Percentiles rank a stretch among this genome's conserved stretches.
Evolutionary conservation across 768 basidiomycete genomes (phyloP).

Genomic region (Crepidotus variabilis): DNA sequence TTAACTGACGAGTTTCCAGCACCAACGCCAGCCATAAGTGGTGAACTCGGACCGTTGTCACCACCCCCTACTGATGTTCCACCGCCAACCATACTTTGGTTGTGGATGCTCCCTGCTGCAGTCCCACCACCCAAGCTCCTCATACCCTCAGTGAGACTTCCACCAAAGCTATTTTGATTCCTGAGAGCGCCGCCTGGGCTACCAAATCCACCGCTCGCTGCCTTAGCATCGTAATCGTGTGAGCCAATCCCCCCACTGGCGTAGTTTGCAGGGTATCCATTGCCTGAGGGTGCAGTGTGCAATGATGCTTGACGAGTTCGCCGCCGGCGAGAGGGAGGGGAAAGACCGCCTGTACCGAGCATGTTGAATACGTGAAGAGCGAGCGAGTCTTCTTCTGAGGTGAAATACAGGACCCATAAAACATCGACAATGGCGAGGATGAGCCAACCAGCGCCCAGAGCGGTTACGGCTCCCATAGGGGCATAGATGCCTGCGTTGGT

Average conservation of each 20-base stretch:
- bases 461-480: constrained; percentile 52
- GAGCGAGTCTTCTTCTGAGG: constrained; percentile 92
- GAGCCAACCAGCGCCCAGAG: constrained; percentile 93
- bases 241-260: constrained; percentile 69
- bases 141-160: constrained; percentile 35
- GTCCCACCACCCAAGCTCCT: constrained; percentile 33
- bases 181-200: constrained; percentile 43
- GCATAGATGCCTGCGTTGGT: constrained; percentile 67
- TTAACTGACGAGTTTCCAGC: constrained; percentile 40
- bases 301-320: constrained; percentile 62
- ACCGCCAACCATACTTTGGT: constrained; percentile 37
- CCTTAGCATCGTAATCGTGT: constrained; percentile 64
- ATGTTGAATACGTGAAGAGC: constrained; percentile 81
- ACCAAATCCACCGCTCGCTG: constrained; percentile 41
- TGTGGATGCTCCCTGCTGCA: constrained; percentile 53
- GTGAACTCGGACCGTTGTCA: constrained; percentile 57
- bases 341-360: constrained; percentile 82
- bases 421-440: constrained; percentile 89
- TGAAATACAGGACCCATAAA: constrained; percentile 96
- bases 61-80: constrained; percentile 39
- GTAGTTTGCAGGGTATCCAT: constrained; percentile 63
- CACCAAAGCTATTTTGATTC: constrained; percentile 54
- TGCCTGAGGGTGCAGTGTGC: constrained; percentile 59
- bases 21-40: constrained; percentile 65
- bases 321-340: constrained; percentile 76